Conservation (phyloP, 2,329 filamentous ascomycete species). For the Fusarium mundagurra region DNA sequence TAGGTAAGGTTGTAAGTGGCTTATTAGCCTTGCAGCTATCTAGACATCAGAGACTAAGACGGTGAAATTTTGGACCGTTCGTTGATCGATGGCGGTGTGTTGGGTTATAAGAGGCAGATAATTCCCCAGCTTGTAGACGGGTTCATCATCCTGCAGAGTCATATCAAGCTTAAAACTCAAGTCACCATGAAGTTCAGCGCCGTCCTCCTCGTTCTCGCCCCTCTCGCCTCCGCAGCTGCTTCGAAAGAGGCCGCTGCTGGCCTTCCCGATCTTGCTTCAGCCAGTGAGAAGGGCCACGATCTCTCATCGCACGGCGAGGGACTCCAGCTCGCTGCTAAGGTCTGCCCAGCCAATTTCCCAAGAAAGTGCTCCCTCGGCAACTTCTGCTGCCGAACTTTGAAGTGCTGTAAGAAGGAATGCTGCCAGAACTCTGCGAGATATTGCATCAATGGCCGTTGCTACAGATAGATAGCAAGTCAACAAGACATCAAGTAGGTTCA, state of each 20-base stretch:
- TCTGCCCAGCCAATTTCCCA: conserved; percentile 25
- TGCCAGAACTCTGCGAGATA: conserved; percentile 21
- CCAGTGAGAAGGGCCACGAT: conserved; percentile 3
- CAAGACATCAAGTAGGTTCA: background rate
- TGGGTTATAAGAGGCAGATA: background rate
- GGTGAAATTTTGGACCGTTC: conserved; percentile 12
- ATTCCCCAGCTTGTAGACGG: fast-evolving
- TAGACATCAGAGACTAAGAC: background rate
- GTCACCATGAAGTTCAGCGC: conserved; percentile 20
- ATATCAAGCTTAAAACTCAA: background rate
- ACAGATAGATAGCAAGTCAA: background rate
- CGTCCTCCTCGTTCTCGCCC: conserved; percentile 2
- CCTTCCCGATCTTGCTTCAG: conserved; percentile 14
- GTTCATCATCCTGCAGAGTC: background rate
- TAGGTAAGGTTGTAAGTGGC: background rate
- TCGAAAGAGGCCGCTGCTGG: conserved; percentile 5
- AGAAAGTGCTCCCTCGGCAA: conserved; percentile 14
- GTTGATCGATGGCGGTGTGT: background rate
- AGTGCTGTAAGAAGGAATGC: conserved; percentile 27
- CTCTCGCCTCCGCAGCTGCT: conserved; percentile 10
- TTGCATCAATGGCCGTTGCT: conserved; percentile 24
- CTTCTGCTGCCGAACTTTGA: conserved; percentile 24
- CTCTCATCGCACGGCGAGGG: background rate
- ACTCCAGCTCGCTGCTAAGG: background rate
- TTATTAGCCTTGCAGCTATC: no score